Evolutionary conservation across 2,329 filamentous ascomycete species (phyloP).

Genomic region (Cercospora sp.): DNA sequence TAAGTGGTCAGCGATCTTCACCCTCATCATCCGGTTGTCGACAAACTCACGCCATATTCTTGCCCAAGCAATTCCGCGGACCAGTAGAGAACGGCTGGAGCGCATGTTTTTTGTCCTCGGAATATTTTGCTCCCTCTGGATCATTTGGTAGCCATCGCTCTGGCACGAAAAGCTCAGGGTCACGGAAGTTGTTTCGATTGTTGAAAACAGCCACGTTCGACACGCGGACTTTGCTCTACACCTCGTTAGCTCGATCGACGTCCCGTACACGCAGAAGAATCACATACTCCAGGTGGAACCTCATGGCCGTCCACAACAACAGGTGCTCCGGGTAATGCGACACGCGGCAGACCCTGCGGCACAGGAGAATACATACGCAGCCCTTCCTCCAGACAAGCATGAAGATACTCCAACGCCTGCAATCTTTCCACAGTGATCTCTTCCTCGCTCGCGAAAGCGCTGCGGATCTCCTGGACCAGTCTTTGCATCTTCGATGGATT

Average conservation of each 20-base stretch:
- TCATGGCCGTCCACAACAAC: conserved; percentile 29
- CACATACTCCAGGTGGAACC: conserved; percentile 27
- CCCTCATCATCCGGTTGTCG: conserved; percentile 1
- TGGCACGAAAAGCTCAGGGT: conserved; percentile 36
- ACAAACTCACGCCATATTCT: conserved; percentile 28
- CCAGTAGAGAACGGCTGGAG: conserved; percentile 40
- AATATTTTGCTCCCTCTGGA: conserved; percentile 27
- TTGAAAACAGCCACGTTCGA: conserved; percentile 31
- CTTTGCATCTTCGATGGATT: conserved; percentile 56
- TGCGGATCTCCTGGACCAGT: conserved; percentile 58
- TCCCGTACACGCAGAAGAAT: neutral
- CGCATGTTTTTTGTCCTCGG: conserved; percentile 31
- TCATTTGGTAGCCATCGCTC: conserved; percentile 42
- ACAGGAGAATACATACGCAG: conserved; percentile 51
- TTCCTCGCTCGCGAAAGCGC: conserved; percentile 37
- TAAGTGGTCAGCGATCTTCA: neutral
- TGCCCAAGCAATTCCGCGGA: conserved; percentile 41
- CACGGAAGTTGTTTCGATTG: conserved; percentile 33
- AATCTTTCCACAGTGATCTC: conserved; percentile 37
- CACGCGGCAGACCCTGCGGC: conserved; percentile 40
- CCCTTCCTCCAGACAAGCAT: conserved; percentile 50
- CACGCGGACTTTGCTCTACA: conserved; percentile 17
- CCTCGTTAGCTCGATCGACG: neutral
- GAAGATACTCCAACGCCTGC: conserved; percentile 44
- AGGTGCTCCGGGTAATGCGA: conserved; percentile 21